Base-by-base conservation (phyloP, 2,329 filamentous ascomycete species). In the Aspergillus viridinutans region DNA sequence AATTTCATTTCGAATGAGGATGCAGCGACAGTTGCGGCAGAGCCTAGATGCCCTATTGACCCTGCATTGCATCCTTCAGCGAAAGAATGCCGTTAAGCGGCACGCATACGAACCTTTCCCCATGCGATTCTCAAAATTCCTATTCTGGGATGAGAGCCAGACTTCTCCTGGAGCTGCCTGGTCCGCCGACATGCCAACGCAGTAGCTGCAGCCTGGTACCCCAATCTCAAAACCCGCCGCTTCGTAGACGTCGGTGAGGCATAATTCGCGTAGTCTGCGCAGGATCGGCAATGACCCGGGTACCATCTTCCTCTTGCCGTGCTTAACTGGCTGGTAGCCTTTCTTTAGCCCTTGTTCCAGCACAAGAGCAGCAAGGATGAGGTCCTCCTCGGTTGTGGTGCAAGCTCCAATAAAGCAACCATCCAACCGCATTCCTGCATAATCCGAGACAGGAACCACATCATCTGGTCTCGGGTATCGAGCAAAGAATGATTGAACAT, bases 331-430 rank as follows among this genome's bases (percentile, higher is more conserved):
- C 35, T 55, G 63, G 52, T 70, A 52, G 1, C 72, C 73, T 25
- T 59, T 63, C 23, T 70, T 63, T 8, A 79, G 56, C 0, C 76
- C 77, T 6, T 66, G 65, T 53, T 75, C 66, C 0, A 80, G 67
- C 2, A 79, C 74, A 4, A 80, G 64, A 0, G 72, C 76, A 0
- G 67, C 77, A 4, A 79, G 64, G 12, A 80, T 70, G 1, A 79
- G 62, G 53, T 80, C 77, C 60, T 80, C 77, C 53, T 78, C 75
- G 0, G 77, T 68, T 0, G 77, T 80, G 1, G 78, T 80, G 60
- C 77, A 80, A 1, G 78, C 78, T 1, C 78, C 78, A 23, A 80
- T 79, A 61, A 80, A 80, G 53, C 71, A 73, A 1, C 77, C 78
- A 51, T 80, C 75, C 2, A 80, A 62, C 1, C 61, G 17, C 42